Evolutionary conservation across 176 grass and related monocot species (phyloP), one percentile per base, ranked within the genome.

Genomic region (Miscanthus lutarioriparius): DNA sequence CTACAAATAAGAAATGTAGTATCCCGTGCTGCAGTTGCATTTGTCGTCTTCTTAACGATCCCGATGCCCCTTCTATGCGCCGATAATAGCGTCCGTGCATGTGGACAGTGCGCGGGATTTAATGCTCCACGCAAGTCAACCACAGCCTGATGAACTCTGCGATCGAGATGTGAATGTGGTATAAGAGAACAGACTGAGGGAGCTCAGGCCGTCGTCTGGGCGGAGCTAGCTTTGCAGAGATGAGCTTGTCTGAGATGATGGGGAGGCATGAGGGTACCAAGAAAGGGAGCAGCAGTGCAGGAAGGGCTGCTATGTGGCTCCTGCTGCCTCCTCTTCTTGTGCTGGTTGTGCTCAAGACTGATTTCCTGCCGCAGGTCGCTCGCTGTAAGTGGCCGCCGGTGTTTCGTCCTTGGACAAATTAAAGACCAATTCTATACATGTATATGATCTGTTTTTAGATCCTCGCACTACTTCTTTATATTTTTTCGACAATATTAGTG

Each of bases 111-210:
- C 77, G 19, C 25, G 3, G 77, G 19, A 77, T 81, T 89, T 71
- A 85, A 81, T 81, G 70, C 49, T 45, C 32, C 19, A 81, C 16
- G 8, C 30, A 85, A 69, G 88, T 85, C 78, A 85, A 89, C 77
- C 2, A 49, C 38, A 59, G 54, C 54, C 8, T 8, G 3, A 41
- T 64, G 80, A 40, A 23, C 51, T 26, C 78, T 28, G 64, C 32
- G 28, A 71, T 63, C 66, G 16, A 80, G 48, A 39, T 30, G 23
- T 30, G 11, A 35, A 16, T 66, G 32, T 25, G 17, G 38, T 74
- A 74, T 48, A 74, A 74, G 13, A 73, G 23, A 15, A 35, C 33
- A 35, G 4, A 35, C 33, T 37, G 67, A 41, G 13, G n/a, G 10
- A 44, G 39, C 36, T 44, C 69, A 26, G 3, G 33, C 6, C 35